A percentile compares a stretch with the other conserved stretches of the same genome.
Conservation (phyloP, 2,329 filamentous ascomycete genomes). For the Zasmidium cellare region DNA sequence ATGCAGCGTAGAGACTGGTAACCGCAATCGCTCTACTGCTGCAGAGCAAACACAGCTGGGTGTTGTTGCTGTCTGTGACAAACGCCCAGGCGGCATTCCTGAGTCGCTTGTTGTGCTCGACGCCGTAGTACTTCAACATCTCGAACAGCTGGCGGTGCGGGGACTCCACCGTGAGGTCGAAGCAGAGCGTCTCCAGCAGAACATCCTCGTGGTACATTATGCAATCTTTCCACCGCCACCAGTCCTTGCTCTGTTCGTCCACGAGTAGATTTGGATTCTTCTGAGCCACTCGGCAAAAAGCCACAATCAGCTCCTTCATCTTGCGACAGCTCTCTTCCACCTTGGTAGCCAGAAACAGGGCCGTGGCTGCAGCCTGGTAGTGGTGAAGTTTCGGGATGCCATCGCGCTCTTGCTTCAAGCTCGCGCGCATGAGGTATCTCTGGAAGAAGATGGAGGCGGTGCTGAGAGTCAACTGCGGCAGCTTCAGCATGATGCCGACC, state of each 20-base stretch:
- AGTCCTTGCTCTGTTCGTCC: slow-evolving; percentile 97
- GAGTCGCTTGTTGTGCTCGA: slow-evolving; percentile 77
- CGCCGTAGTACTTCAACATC: slow-evolving; percentile 69
- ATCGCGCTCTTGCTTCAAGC: slow-evolving; percentile 71
- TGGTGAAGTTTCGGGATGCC: slow-evolving; percentile 74
- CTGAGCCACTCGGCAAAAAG: slow-evolving; percentile 90
- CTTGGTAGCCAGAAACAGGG: slow-evolving; percentile 92
- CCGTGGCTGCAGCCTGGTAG: slow-evolving; percentile 82
- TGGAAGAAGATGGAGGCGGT: slow-evolving; percentile 95
- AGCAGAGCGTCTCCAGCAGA: slow-evolving; percentile 87
- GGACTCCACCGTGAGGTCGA: slow-evolving; percentile 87
- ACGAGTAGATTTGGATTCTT: slow-evolving; percentile 88
- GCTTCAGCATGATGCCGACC: slow-evolving; percentile 85
- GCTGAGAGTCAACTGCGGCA: slow-evolving; percentile 88
- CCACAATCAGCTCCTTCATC: slow-evolving; percentile 90
- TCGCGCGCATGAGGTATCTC: slow-evolving; percentile 89
- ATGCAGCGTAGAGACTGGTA: slow-evolving; percentile 82
- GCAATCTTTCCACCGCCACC: slow-evolving; percentile 95
- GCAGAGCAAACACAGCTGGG: slow-evolving; percentile 79
- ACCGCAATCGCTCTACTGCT: slow-evolving; percentile 79
- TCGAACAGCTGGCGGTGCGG: slow-evolving; percentile 84
- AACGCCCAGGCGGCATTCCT: slow-evolving; percentile 91
- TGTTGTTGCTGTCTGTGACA: slow-evolving; percentile 85
- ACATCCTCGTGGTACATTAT: slow-evolving; percentile 91
- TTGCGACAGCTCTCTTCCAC: slow-evolving; percentile 96